These are phyloP conservation scores for Hordeum marinum DNA, from an alignment of 176 grass and related monocot species.

Conservation along the genomic window DNA sequence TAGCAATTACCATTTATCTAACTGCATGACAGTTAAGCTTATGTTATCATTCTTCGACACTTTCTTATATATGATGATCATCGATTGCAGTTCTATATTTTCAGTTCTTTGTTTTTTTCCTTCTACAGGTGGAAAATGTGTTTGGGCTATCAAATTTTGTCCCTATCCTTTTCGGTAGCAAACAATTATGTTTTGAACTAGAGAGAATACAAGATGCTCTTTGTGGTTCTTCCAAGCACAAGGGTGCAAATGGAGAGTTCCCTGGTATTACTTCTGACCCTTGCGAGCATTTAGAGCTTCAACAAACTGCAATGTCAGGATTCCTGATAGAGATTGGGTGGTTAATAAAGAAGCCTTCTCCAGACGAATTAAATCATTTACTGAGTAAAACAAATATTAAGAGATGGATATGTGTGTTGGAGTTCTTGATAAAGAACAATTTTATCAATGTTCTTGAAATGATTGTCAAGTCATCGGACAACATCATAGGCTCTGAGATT, in stretches of 20 bases:
- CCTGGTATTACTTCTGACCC: conserved; percentile 12
- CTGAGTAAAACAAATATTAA: conserved; percentile 60
- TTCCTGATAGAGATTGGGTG: conserved; percentile 89
- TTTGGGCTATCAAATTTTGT: conserved; percentile 96
- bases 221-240: conserved; percentile 21
- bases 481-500: conserved; percentile 41
- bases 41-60: background rate
- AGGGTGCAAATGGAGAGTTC: conserved; percentile 14
- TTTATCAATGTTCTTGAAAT: conserved; percentile 66
- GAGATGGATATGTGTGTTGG: conserved; percentile 62
- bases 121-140: conserved; percentile 83
- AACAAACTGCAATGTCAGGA: conserved; percentile 55
- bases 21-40: background rate
- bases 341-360: conserved; percentile 59
- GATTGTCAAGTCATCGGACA: conserved; percentile 58
- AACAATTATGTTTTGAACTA: conserved; percentile 77
- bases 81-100: background rate
- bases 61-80: conserved; percentile 18
- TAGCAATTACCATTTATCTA: background rate
- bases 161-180: conserved; percentile 76
- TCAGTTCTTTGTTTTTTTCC: background rate
- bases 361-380: conserved; percentile 47
- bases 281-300: conserved; percentile 21
- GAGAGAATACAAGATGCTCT: conserved; percentile 56
- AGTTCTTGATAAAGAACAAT: conserved; percentile 61